Evolutionary conservation across 148 eudicot species (phyloP).

Genomic region (Selenicereus undatus): DNA sequence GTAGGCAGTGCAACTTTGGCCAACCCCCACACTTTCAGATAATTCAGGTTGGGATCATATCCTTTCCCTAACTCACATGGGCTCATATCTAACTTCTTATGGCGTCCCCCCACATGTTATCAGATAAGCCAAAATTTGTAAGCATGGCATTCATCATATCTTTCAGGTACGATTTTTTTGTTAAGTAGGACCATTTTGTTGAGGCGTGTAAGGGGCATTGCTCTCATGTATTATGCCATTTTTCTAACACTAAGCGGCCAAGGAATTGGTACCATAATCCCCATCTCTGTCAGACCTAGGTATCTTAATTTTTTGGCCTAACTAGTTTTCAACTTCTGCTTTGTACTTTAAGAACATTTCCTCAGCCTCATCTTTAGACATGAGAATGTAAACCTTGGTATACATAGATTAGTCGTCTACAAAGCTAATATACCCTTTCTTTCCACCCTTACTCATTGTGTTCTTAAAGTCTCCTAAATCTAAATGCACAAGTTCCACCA

Average conservation of each 20-base stretch:
- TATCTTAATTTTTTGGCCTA: too few relatives aligned
- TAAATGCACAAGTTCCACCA: too few relatives aligned
- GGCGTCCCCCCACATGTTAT: too few relatives aligned
- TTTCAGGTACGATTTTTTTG: too few relatives aligned
- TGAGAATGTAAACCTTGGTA: too few relatives aligned
- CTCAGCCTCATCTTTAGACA: too few relatives aligned
- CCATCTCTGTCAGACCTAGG: conserved; percentile 6
- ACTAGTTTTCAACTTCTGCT: too few relatives aligned
- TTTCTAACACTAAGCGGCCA: background rate
- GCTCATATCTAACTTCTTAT: too few relatives aligned
- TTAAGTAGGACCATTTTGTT: background rate
- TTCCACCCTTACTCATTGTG: background rate
- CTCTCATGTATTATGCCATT: background rate
- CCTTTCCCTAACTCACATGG: conserved; percentile 5
- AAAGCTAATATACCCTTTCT: background rate
- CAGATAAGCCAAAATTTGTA: too few relatives aligned
- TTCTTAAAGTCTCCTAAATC: background rate
- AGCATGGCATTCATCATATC: too few relatives aligned
- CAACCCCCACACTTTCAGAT: conserved; percentile 7
- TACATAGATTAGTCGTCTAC: conserved; percentile 11
- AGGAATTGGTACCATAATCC: background rate
- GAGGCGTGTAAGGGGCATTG: background rate
- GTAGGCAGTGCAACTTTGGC: background rate
- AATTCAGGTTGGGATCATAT: background rate
- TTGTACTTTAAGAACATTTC: too few relatives aligned